Evolutionary conservation across 345 rosid genomes (phyloP), one percentile per base, ranked within the genome.

Genomic region (Ailanthus altissimus): DNA sequence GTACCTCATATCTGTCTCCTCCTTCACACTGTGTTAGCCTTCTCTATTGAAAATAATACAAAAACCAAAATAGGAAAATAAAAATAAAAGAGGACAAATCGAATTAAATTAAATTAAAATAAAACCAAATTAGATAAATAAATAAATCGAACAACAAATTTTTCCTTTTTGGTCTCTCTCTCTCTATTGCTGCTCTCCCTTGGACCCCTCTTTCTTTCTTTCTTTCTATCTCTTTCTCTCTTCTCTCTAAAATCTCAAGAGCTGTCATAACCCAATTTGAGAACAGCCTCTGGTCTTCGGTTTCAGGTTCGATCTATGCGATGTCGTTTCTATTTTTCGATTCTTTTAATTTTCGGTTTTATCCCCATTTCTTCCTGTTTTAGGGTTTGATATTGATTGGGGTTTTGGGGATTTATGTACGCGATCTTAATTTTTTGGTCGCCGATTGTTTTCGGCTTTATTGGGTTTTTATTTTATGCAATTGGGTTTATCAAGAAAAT

Each of bases 251-350:
- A 90, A 84, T 89, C 91, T 84, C 76, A 10, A 73, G 56, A 80
- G 83, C 88, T 84, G 83, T 85, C 84, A 72, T 74, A 84, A 77
- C 81, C 85, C 81, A 51, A 75, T 81, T 82, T 78, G 23, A 72
- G 79, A 85, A 80, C 73, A 73, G 79, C 73, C 87, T 80, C 77
- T 77, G 78, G 67, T 81, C 81, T 75, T 71, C 57, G 43, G 71
- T 53, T 83, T 79, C 75, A 81, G 89, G 90, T 86, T 88, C 87
- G 91, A 90, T 90, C 93, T 81, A 25, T 46, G 16, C 78, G 78
- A 32, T 59, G 74, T 63, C 69, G 69, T 81, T 63, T 54, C 15
- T 14, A 23, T 16, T 57, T 72, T 42, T 40, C 40, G n/a, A 50
- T 71, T 76, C 43, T 61, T 57, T 47, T 59, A 43, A 54, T 65